These are phyloP conservation scores for Tranzscheliella williamsii DNA, from an alignment of 1,284 basidiomycete genomes.

Conservation along the genomic window DNA sequence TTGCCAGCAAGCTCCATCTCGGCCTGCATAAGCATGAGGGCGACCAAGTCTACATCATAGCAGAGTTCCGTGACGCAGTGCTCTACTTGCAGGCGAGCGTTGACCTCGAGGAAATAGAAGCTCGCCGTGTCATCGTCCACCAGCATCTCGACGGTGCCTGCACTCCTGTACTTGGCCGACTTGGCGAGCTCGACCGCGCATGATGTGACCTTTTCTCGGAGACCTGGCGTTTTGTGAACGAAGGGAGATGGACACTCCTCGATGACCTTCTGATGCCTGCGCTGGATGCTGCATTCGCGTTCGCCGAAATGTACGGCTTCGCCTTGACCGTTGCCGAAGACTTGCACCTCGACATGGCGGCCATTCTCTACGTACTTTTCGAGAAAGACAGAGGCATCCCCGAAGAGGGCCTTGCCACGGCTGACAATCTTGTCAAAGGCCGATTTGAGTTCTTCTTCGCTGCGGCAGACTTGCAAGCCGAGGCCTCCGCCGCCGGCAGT, in stretches of 20 bases:
- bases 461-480: slow-evolving; percentile 69
- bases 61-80: slow-evolving; percentile 71
- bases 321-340: slow-evolving; percentile 70
- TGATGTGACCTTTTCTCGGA: slow-evolving; percentile 64
- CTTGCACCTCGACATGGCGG: slow-evolving; percentile 67
- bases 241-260: slow-evolving; percentile 72
- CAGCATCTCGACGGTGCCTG: slow-evolving; percentile 73
- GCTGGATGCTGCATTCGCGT: slow-evolving; percentile 68
- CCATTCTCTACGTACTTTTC: slow-evolving; percentile 68
- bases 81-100: slow-evolving; percentile 74
- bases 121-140: slow-evolving; percentile 67
- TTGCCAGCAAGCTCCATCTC: slow-evolving; percentile 46
- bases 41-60: slow-evolving; percentile 70
- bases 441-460: slow-evolving; percentile 63
- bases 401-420: slow-evolving; percentile 63
- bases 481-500: slow-evolving; percentile 75
- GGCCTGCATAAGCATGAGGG: slow-evolving; percentile 70
- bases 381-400: slow-evolving; percentile 68
- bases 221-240: slow-evolving; percentile 45
- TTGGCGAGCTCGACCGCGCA: slow-evolving; percentile 67
- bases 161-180: slow-evolving; percentile 68
- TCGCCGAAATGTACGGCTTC: slow-evolving; percentile 72
- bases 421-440: slow-evolving; percentile 63
- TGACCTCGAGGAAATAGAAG: slow-evolving; percentile 77
- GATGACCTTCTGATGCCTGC: slow-evolving; percentile 75